Percentiles rank a stretch among this genome's conserved stretches.
phyloP scores from a whole-genome alignment of 805 yeast genomes.

The Ogataea methanolica region DNA sequence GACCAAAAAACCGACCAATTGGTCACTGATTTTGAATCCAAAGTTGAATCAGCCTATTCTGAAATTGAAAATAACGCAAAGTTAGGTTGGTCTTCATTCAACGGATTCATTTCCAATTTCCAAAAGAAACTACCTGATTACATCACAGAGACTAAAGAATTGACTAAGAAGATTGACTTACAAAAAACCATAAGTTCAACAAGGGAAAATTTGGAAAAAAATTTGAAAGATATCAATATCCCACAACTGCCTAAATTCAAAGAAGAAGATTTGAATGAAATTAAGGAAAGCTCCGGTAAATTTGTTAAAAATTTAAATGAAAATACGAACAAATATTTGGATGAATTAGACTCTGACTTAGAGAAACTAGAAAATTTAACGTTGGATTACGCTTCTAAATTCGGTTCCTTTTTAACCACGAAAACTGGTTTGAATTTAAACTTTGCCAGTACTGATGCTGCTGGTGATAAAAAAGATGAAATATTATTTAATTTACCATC shows the following conservation, averaged over 20 bases:
- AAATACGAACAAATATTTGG: slow-evolving; percentile 60
- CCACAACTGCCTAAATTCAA: slow-evolving; percentile 10
- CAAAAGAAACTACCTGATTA: slow-evolving; percentile 31
- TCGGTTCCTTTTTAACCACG: slow-evolving; percentile 48
- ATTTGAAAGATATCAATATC: slow-evolving; percentile 6
- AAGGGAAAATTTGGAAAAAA: slow-evolving; percentile 14
- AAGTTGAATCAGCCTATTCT: slow-evolving; percentile 35
- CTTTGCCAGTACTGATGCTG: slow-evolving; percentile 9
- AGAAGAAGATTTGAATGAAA: slow-evolving; percentile 22
- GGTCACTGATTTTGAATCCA: slow-evolving; percentile 48
- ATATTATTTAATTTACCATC: slow-evolving; percentile 42
- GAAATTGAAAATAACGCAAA: slow-evolving; percentile 39
- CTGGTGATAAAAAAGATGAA: slow-evolving; percentile 32
- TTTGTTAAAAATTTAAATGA: slow-evolving; percentile 25
- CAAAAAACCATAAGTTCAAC: slow-evolving; percentile 14
- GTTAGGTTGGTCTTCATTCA: slow-evolving; percentile 31
- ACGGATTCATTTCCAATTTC: slow-evolving; percentile 31
- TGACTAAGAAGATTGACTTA: slow-evolving; percentile 16
- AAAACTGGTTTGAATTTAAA: slow-evolving; percentile 14
- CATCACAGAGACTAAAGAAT: slow-evolving; percentile 24
- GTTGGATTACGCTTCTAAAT: slow-evolving; percentile 49
- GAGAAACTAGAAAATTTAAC: slow-evolving; percentile 73
- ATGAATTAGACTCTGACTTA: slow-evolving; percentile 66
- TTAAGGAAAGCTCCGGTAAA: slow-evolving; percentile 22
- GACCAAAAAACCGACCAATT: slow-evolving; percentile 50